Percentiles rank a stretch among this genome's conserved stretches.
Evolutionary conservation across 768 basidiomycete species (phyloP).

Genomic region (Hygrophoropsis aurantiaca): DNA sequence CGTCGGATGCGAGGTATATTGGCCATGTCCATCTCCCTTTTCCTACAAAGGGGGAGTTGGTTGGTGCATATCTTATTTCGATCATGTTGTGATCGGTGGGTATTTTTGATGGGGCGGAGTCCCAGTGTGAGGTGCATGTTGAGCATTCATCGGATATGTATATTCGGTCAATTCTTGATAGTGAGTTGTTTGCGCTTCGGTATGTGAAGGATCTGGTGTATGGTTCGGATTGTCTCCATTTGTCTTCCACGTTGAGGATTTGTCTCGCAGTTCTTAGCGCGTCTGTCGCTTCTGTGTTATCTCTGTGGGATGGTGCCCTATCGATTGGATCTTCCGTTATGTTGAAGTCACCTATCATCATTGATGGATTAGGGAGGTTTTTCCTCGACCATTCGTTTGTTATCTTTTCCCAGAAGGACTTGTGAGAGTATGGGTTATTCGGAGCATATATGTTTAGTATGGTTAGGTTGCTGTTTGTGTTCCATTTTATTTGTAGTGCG

Average conservation of each 20-base stretch:
- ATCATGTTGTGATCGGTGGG: slow-evolving; percentile 2
- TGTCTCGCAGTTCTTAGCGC: slow-evolving; percentile 12
- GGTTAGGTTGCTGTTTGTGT: background rate
- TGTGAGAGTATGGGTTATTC: background rate
- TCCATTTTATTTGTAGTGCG: slow-evolving; percentile 10
- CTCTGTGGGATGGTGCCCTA: background rate
- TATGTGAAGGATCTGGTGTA: background rate
- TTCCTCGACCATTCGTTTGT: background rate
- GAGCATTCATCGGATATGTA: too few relatives aligned
- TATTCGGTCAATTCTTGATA: background rate
- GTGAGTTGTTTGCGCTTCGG: background rate
- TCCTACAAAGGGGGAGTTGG: background rate
- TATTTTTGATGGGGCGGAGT: too few relatives aligned
- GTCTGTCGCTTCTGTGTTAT: background rate
- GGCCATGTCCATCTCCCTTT: slow-evolving; percentile 11
- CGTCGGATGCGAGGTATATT: too few relatives aligned
- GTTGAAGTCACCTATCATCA: slow-evolving; percentile 5
- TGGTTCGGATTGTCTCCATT: too few relatives aligned
- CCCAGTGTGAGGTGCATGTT: too few relatives aligned
- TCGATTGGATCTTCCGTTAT: slow-evolving; percentile 6
- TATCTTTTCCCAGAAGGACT: slow-evolving; percentile 15
- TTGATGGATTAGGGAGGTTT: slow-evolving; percentile 8
- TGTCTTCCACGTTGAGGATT: background rate
- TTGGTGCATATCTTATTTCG: background rate
- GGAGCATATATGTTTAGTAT: slow-evolving; percentile 23